These are phyloP conservation scores for Myxozyma melibiosi DNA, from an alignment of 805 yeast species.

Conservation along the genomic window DNA sequence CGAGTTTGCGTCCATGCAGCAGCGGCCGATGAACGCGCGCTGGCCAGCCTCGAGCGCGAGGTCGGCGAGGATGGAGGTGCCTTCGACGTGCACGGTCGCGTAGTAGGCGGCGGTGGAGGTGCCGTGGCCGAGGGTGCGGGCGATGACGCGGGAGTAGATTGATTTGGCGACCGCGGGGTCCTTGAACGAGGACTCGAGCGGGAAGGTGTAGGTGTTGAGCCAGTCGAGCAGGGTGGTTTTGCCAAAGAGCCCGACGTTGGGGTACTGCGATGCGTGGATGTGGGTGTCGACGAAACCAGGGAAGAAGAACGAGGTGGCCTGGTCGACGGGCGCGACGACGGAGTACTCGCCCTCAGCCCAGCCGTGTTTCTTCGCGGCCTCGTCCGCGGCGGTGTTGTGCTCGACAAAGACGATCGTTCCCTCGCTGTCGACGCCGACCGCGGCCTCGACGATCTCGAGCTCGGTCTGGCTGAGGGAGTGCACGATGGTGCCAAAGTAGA, in stretches of 20 bases:
- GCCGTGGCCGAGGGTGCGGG: slow-evolving; percentile 71
- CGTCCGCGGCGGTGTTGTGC: slow-evolving; percentile 33
- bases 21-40: slow-evolving; percentile 88
- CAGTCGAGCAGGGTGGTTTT: slow-evolving; percentile 84
- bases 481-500: slow-evolving; percentile 60
- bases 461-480: slow-evolving; percentile 67
- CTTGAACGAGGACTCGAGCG: slow-evolving; percentile 71
- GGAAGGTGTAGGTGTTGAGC: slow-evolving; percentile 86
- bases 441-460: slow-evolving; percentile 59
- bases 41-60: slow-evolving; percentile 70
- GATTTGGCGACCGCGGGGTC: slow-evolving; percentile 56
- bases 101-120: slow-evolving; percentile 92
- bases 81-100: slow-evolving; percentile 79
- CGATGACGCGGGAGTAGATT: slow-evolving; percentile 69
- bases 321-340: slow-evolving; percentile 10
- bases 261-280: slow-evolving; percentile 83
- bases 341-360: slow-evolving; percentile 19
- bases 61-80: slow-evolving; percentile 77
- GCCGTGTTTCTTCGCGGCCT: slow-evolving; percentile 37
- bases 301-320: slow-evolving; percentile 55
- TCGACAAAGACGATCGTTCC: slow-evolving; percentile 57
- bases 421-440: slow-evolving; percentile 60
- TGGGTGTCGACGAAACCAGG: slow-evolving; percentile 86
- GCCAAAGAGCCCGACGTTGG: slow-evolving; percentile 82
- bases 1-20: slow-evolving; percentile 86